Base-by-base conservation (phyloP, 2,329 filamentous ascomycete species). In the Tolypocladium cylindrosporum region DNA sequence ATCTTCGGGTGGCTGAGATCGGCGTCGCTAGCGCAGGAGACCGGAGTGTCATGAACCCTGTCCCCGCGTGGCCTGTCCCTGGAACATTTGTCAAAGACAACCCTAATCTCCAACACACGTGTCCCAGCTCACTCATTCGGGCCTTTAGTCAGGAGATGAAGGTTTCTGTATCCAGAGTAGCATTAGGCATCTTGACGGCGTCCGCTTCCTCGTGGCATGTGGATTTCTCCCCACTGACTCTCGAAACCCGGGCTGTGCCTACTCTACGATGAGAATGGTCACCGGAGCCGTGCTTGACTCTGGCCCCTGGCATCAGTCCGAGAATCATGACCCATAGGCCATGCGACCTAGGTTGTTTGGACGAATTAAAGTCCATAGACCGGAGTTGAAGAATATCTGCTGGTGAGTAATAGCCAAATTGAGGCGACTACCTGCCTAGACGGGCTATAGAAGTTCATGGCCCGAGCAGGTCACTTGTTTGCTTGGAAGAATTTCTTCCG, bases 121-220 rank as follows among this genome's bases (percentile, higher is more conserved):
- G 57, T 40, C 41, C 54, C 48, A 21, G 19, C 34, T 36, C n/a
- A 34, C 37, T 21, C 16, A 62, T 57, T 62, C 59, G 59, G 59
- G 40, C 61, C 59, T 58, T 58, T 56, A 58, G 53, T 59, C 59
- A 61, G 61, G 59, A 59, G 61, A 55, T 40, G 55, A 37, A 6
- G 54, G 55, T 57, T 58, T 42, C 56, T 58, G 56, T 57, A 37
- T 42, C 43, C n/a, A 40, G 42, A 24, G 60, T 42, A 56, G 41
- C 51, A 56, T 58, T 41, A 53, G 3, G 19, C 11, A 39, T 48
- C 3, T 27, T 21, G 21, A 21, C 21, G 36, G 16, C 37, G 45
- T 42, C 9, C 10, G 51, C 19, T 24, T 39, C 42, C 45, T 27
- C 27, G 43, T 31, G 10, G 7, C 13, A 36, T 34, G 19, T 31